A percentile compares a stretch with the other conserved stretches of the same genome.
phyloP scores from a whole-genome alignment of 2,329 filamentous ascomycete genomes.

The Macrophomina tecta region DNA sequence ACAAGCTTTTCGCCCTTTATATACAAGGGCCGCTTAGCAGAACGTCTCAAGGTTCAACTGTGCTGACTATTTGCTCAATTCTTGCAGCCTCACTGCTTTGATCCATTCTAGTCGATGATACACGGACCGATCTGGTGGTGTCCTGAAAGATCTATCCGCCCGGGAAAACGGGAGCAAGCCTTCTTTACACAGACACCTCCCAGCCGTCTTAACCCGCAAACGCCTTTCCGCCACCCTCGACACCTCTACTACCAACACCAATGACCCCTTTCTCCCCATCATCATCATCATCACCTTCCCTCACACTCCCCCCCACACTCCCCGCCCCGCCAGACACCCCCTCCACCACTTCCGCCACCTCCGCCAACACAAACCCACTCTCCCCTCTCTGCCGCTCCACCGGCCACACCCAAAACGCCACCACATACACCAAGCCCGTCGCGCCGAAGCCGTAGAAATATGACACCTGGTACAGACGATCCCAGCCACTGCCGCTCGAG shows the following conservation, averaged over 20 bases:
- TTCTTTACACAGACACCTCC: too few relatives aligned
- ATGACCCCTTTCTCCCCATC: not conserved
- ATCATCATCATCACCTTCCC: not conserved
- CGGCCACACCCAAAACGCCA: not conserved
- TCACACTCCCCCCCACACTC: not conserved
- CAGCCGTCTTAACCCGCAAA: not conserved
- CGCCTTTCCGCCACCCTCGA: not conserved
- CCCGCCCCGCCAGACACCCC: not conserved
- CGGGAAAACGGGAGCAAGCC: too few relatives aligned
- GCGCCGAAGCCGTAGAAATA: slow-evolving; percentile 25
- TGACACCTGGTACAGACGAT: slow-evolving; percentile 7
- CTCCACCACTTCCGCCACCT: slow-evolving; percentile 16
- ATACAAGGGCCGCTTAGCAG: too few relatives aligned
- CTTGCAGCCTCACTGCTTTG: too few relatives aligned
- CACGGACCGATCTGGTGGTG: too few relatives aligned
- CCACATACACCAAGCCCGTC: not conserved
- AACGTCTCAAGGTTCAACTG: too few relatives aligned
- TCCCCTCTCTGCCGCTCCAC: not conserved
- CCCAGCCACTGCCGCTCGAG: slow-evolving; percentile 5
- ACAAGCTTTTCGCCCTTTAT: too few relatives aligned
- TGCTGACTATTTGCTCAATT: too few relatives aligned
- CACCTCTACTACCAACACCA: not conserved
- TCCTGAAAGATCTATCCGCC: too few relatives aligned
- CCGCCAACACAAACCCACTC: slow-evolving; percentile 9
- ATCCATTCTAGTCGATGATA: too few relatives aligned